Conservation (phyloP, 2,329 filamentous ascomycete genomes). For the Pseudogymnoascus verrucosus region DNA sequence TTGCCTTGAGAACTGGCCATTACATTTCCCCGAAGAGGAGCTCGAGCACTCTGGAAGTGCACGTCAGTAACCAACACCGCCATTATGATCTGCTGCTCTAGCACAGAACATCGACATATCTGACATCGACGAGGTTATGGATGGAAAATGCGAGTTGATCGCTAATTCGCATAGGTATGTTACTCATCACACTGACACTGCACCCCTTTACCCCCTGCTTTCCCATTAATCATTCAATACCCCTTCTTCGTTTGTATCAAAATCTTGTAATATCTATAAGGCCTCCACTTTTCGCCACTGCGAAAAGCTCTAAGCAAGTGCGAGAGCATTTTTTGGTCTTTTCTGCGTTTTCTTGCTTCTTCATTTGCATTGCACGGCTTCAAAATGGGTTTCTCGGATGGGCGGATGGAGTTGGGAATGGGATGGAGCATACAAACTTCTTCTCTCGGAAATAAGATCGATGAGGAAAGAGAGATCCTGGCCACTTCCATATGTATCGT, state of each 20-base stretch:
- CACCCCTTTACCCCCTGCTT: neutral
- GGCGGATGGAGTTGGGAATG: constrained; percentile 4
- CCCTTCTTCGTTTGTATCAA: constrained; percentile 5
- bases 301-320: constrained; percentile 2
- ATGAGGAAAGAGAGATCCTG: neutral
- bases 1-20: neutral
- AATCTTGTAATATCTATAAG: constrained; percentile 5
- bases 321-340: neutral
- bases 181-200: neutral
- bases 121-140: neutral
- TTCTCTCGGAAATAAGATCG: neutral
- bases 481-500: neutral
- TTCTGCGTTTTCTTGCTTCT: neutral
- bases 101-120: neutral
- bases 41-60: neutral
- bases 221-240: constrained; percentile 2
- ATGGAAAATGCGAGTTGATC: constrained; percentile 1
- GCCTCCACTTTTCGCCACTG: neutral
- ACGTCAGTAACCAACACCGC: neutral
- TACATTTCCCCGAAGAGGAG: neutral
- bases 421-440: neutral
- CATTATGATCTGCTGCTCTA: neutral
- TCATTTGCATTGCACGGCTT: neutral
- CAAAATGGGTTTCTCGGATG: neutral
- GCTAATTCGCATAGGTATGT: constrained; percentile 6